Conservation (phyloP, 1,139 yeast genomes). For the Yamadazyma taylorii region DNA sequence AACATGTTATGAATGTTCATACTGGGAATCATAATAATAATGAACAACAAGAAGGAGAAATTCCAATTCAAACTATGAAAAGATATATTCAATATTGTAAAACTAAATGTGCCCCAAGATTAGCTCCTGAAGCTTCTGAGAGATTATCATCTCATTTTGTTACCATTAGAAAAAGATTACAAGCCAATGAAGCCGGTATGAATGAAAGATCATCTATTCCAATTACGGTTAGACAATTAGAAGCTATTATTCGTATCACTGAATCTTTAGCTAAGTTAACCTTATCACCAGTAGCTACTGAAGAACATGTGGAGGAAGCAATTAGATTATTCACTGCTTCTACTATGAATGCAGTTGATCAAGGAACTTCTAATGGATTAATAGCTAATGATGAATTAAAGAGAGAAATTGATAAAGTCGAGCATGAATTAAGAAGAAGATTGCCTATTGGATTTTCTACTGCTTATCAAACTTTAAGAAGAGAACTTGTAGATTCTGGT, state of each 20-base stretch:
- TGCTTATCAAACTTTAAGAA: conserved; percentile 76
- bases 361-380: conserved; percentile 57
- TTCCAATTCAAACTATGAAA: conserved; percentile 88
- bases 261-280: conserved; percentile 90
- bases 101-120: conserved; percentile 86
- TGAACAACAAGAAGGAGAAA: conserved; percentile 73
- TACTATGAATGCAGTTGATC: conserved; percentile 96
- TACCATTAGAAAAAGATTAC: conserved; percentile 81
- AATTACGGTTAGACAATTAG: conserved; percentile 94
- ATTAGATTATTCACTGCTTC: conserved; percentile 93
- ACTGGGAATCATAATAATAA: conserved; percentile 64
- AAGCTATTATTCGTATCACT: conserved; percentile 94
- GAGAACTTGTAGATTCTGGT: conserved; percentile 79
- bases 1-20: conserved; percentile 93
- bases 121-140: conserved; percentile 88
- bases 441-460: conserved; percentile 98
- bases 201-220: conserved; percentile 95
- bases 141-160: conserved; percentile 93
- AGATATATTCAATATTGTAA: conserved; percentile 90
- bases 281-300: conserved; percentile 80
- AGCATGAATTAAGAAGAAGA: conserved; percentile 82
- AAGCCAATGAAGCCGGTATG: conserved; percentile 75
- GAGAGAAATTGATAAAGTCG: conserved; percentile 75
- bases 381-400: conserved; percentile 53
- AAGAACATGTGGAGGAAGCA: conserved; percentile 93